A percentile compares a stretch with the other conserved stretches of the same genome.
These are phyloP conservation scores for Penicillium taxi DNA, from an alignment of 495 filamentous ascomycete species.

Conservation along the genomic window DNA sequence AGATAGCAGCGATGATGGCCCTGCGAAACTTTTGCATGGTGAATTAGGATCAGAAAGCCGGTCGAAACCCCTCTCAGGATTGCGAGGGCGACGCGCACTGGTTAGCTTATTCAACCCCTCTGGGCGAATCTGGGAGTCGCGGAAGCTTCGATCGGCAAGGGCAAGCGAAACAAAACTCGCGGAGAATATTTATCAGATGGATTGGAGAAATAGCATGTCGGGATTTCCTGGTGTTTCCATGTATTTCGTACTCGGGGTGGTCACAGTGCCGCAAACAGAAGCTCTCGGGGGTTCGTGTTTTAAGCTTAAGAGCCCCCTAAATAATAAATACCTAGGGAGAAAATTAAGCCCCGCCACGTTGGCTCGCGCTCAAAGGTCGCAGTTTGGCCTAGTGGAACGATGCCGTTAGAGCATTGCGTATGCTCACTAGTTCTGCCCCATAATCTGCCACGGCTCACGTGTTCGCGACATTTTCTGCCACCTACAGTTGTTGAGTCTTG, in stretches of 20 bases:
- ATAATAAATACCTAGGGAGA: neutral
- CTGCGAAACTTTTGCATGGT: slow-evolving; percentile 64
- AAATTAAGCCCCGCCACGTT: neutral
- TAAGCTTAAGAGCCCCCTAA: neutral
- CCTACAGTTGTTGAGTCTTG: too few species aligned
- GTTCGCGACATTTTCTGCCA: too few species aligned
- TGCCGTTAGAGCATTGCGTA: slow-evolving; percentile 8
- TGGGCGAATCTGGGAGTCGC: neutral
- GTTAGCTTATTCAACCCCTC: neutral
- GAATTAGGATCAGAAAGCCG: slow-evolving; percentile 4
- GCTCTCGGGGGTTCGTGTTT: neutral
- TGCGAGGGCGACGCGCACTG: slow-evolving; percentile 9
- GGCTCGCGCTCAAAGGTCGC: neutral
- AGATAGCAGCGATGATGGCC: slow-evolving; percentile 58
- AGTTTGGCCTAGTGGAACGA: neutral
- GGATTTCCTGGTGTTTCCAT: slow-evolving; percentile 3
- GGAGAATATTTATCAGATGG: slow-evolving; percentile 4
- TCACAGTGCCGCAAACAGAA: slow-evolving; percentile 12
- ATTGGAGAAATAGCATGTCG: slow-evolving; percentile 14
- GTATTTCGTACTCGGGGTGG: slow-evolving; percentile 4
- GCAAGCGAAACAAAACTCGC: slow-evolving; percentile 1
- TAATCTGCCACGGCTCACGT: too few species aligned
- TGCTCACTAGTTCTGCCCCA: too few species aligned
- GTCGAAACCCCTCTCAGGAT: neutral
- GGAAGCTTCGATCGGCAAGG: neutral